Evolutionary conservation across 805 yeast genomes (phyloP).

Genomic region (Blastobotrys americana): DNA sequence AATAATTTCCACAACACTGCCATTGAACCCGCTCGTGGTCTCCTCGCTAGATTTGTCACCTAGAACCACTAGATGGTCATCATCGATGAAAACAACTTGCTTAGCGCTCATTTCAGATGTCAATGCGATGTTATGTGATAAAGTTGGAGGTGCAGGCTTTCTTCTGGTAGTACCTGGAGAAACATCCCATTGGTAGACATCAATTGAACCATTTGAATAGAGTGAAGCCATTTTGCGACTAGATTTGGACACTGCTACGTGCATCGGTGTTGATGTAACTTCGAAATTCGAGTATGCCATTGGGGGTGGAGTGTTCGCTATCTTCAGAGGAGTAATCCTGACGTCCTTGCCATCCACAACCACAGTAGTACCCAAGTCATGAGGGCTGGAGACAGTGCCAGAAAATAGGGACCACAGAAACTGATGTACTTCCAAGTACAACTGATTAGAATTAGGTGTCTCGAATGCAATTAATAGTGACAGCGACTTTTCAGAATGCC

Average conservation of each 20-base stretch:
- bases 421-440: conserved; percentile 51
- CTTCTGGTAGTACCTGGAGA: too few species aligned
- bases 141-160: background rate
- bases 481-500: conserved; percentile 88
- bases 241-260: conserved; percentile 55
- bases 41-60: conserved; percentile 22
- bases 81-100: conserved; percentile 54
- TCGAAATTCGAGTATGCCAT: conserved; percentile 63
- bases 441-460: conserved; percentile 29
- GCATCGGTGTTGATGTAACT: conserved; percentile 47
- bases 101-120: conserved; percentile 27
- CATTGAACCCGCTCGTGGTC: background rate
- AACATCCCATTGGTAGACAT: conserved; percentile 38
- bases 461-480: conserved; percentile 47
- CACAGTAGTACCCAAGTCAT: conserved; percentile 69
- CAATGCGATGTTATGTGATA: background rate
- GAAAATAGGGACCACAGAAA: conserved; percentile 53
- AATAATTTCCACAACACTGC: background rate
- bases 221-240: conserved; percentile 55
- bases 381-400: conserved; percentile 64
- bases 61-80: conserved; percentile 50
- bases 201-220: conserved; percentile 40
- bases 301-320: conserved; percentile 95
- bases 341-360: conserved; percentile 73
- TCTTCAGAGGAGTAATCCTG: conserved; percentile 70